Percentiles rank a stretch among this genome's conserved stretches.
Evolutionary conservation across 768 basidiomycete genomes (phyloP).

Genomic region (Phylloporus sp.): DNA sequence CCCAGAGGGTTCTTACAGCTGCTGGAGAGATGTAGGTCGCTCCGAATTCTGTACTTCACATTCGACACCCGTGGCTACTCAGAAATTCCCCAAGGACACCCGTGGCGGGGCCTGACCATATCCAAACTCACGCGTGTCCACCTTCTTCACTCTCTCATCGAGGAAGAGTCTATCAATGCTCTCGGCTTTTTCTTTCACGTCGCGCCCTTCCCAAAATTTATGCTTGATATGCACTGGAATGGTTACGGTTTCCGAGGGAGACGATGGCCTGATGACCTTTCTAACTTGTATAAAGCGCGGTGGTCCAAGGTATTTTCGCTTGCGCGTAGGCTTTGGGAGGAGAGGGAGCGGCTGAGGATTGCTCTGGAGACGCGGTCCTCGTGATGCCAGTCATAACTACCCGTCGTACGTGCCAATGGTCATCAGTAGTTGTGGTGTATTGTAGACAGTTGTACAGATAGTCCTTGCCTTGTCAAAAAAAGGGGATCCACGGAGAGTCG

Average conservation of each 20-base stretch:
- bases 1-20: constrained; percentile 8
- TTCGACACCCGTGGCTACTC: constrained; percentile 10
- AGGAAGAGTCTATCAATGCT: constrained; percentile 2
- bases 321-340: background rate
- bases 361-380: background rate
- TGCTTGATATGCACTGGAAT: constrained; percentile 1
- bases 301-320: background rate
- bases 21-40: constrained; percentile 12
- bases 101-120: constrained; percentile 9
- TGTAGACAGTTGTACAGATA: no score
- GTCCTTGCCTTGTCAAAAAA: no score
- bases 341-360: constrained; percentile 1
- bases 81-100: constrained; percentile 4
- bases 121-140: background rate
- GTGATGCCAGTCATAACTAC: no score
- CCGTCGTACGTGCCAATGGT: no score
- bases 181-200: constrained; percentile 12
- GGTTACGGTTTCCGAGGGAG: background rate
- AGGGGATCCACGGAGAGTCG: no score
- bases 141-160: constrained; percentile 4
- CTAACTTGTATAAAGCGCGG: background rate
- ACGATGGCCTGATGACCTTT: background rate
- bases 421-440: no score
- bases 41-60: background rate
- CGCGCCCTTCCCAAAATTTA: constrained; percentile 4